Evolutionary conservation across 2,329 filamentous ascomycete genomes (phyloP).

Genomic region (Elsinoe arachidis): DNA sequence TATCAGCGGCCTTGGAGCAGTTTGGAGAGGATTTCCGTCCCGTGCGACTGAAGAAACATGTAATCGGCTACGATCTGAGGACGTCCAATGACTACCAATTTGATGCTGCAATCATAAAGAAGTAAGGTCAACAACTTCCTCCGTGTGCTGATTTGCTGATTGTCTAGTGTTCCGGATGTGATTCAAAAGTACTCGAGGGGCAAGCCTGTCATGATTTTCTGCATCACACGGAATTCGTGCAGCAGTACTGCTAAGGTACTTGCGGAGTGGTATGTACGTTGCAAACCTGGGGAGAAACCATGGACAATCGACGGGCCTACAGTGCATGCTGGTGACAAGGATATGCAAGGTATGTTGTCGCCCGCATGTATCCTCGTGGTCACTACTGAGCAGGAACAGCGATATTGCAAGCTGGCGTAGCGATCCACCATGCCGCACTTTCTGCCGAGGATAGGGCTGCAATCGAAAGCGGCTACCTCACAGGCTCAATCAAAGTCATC

Average conservation of each 20-base stretch:
- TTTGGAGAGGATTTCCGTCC: constrained; percentile 77
- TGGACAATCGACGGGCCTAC: constrained; percentile 53
- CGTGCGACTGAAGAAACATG: constrained; percentile 65
- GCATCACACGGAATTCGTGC: constrained; percentile 65
- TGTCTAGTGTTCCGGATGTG: constrained; percentile 52
- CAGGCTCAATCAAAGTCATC: constrained; percentile 67
- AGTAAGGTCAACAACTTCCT: constrained; percentile 30
- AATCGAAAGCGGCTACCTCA: constrained; percentile 60
- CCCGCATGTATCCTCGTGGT: constrained; percentile 16
- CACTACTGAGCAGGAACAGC: constrained; percentile 24
- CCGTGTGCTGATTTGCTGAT: neutral
- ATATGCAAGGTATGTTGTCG: constrained; percentile 47
- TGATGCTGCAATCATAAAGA: constrained; percentile 58
- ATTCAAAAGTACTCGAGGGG: constrained; percentile 57
- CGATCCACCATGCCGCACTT: constrained; percentile 76
- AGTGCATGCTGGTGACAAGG: constrained; percentile 48
- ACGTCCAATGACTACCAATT: constrained; percentile 65
- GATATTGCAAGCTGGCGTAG: constrained; percentile 53
- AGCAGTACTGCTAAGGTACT: constrained; percentile 59
- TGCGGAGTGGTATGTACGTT: constrained; percentile 55
- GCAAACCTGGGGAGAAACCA: constrained; percentile 43
- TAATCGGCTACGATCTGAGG: constrained; percentile 58
- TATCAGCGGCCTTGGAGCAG: constrained; percentile 57
- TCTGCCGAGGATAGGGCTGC: constrained; percentile 53
- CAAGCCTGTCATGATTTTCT: constrained; percentile 79